Base-by-base conservation (phyloP, 768 basidiomycete species). In the Rhizopogon vulgaris region DNA sequence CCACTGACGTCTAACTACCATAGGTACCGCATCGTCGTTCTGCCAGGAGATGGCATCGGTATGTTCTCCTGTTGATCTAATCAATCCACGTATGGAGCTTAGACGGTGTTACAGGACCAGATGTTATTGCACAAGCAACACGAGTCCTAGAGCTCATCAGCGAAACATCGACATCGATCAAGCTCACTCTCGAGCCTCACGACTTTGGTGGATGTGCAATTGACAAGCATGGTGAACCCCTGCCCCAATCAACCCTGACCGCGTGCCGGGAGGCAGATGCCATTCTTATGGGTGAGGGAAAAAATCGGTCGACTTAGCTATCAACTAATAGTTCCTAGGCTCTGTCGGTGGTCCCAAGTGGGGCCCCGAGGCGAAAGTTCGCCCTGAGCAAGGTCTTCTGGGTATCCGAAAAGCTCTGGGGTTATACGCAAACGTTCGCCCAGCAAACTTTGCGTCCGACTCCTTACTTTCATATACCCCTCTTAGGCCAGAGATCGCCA, bases 281-380 rank as follows among this genome's bases (percentile, higher is more conserved):
- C 14, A 90, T 99, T 58, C 75, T 99, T 28, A 84, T 99, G 82
- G 96, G 96, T 93, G 61, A 45, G 78, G 60, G 6, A 22, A 28
- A 30, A 46, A 38, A n/a, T n/a, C 7, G 18, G 25, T 6, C 41
- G 40, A 22, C 14, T 48, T 24, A 47, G 12, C 43, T 17, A 40
- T 40, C 46, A 39, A 47, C 52, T 58, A 38, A 62, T 41, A 32
- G 38, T 18, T 18, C n/a, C 15, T 52, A 97, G 95, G 95, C 58
- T 87, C 95, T 17, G 90, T 98, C 58, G 96, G 96, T 53, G 96
- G 96, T n/a, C 96, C 96, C 12, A 97, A 97, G 71, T 99, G 96
- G 96, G 94, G 93, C 43, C 87, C 94, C 3, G 80, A 84, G 52
- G 78, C 82, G 54, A 85, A 87, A 67, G 82, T 97, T 49, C 85